Base-by-base conservation (phyloP, 2,329 filamentous ascomycete genomes). In the Diplodia mutila region DNA sequence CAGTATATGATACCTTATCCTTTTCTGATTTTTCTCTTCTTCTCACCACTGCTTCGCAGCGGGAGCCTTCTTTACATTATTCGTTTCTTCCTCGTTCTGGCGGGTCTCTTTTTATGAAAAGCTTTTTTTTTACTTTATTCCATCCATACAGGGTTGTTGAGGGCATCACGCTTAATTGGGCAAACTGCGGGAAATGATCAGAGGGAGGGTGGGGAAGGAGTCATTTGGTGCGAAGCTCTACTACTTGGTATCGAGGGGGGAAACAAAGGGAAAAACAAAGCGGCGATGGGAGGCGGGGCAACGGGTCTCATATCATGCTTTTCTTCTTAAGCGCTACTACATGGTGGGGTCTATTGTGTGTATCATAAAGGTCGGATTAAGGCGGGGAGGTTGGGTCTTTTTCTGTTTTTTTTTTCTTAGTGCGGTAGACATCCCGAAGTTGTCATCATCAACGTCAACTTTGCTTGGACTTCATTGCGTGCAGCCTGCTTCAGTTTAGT, bases 1-100 rank as follows among this genome's bases (percentile, higher is more conserved):
- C 49, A 65, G 61, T 61, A 61, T 46, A 61, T 61, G 54, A 61
- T 57, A 61, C 46, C 55, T 53, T 25, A 23, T 53, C 65, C 53
- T 34, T 39, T 51, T 27, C 21, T 53, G 5, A 16, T 14, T 55
- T 39, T 27, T 59, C 51, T 21, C 11, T 46, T 32, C 25, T 23
- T n/a, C 29, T 18, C 25, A 16, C 29, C 32, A 18, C n/a, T 21
- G 42, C n/a, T 46, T 46, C 42, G 42, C 18, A 11, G 42, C 18
- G n/a, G 46, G 12, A 27, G 27, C n/a, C 11, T 29, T 25, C 42
- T 18, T 57, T 55, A 18, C n/a, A 11, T 25, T 54, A 32, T 54
- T 39, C 29, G 21, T 39, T 32, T 2, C 21, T 55, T 37, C 8
- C 18, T 27, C 51, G 29, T n/a, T 54, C n/a, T 29, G 51, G 53